Conservation (phyloP, 2,329 filamentous ascomycete species). For the Diplodia intermedia region DNA sequence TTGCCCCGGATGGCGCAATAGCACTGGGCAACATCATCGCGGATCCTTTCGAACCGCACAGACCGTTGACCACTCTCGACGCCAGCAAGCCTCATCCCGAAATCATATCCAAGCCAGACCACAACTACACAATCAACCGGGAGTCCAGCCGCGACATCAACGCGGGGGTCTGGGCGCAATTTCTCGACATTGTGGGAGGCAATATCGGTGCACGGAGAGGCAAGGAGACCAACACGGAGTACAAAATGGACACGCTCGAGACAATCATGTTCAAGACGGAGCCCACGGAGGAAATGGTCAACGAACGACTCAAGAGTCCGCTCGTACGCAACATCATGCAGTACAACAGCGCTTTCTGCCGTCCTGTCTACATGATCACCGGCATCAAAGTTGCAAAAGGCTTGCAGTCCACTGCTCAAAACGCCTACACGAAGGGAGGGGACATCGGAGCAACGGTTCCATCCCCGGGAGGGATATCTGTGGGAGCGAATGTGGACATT, state of each 20-base stretch:
- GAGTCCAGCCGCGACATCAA: not conserved
- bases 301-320: not conserved
- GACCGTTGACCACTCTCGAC: not conserved
- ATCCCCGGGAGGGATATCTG: not conserved
- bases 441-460: not conserved
- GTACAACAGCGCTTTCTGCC: not conserved
- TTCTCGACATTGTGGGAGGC: not conserved
- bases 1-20: not conserved
- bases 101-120: not conserved
- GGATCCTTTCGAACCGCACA: not conserved
- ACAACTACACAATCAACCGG: not conserved
- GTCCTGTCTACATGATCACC: not conserved
- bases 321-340: not conserved
- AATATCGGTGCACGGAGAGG: not conserved
- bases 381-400: not conserved
- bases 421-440: not conserved
- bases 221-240: not conserved
- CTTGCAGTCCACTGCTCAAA: not conserved
- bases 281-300: not conserved
- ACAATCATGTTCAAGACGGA: not conserved
- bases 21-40: not conserved
- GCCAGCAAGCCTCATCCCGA: not conserved
- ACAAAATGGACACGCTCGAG: not conserved
- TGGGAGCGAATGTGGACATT: not conserved
- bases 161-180: not conserved